These are phyloP conservation scores for Pleurotus ostreatus DNA, from an alignment of 768 basidiomycete species.

Conservation along the genomic window DNA sequence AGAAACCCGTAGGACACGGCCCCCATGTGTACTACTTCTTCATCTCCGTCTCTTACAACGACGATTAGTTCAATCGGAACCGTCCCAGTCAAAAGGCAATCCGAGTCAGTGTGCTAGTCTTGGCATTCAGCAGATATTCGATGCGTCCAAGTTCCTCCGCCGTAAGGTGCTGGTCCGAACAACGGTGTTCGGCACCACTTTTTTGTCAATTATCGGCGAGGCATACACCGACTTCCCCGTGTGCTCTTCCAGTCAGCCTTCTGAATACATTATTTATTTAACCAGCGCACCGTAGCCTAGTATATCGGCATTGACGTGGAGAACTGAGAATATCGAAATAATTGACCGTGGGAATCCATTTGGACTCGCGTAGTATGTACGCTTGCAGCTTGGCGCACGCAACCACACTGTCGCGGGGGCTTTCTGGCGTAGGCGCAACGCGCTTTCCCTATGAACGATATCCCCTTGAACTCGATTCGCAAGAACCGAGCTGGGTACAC, in stretches of 20 bases:
- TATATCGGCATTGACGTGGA: no score
- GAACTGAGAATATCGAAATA: no score
- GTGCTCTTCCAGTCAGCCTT: slow-evolving; percentile 24
- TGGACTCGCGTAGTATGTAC: no score
- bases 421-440: no score
- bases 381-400: no score
- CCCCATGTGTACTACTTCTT: slow-evolving; percentile 94
- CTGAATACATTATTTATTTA: no score
- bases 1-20: slow-evolving; percentile 88
- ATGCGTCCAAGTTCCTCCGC: slow-evolving; percentile 95
- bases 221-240: slow-evolving; percentile 99
- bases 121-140: slow-evolving; percentile 94
- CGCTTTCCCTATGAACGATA: slow-evolving; percentile 53
- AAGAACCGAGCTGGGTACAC: slow-evolving; percentile 46
- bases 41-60: slow-evolving; percentile 90
- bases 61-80: background rate
- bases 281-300: no score
- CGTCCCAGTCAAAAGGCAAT: slow-evolving; percentile 43
- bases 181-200: slow-evolving; percentile 95
- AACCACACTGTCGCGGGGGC: no score
- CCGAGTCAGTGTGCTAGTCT: slow-evolving; percentile 96
- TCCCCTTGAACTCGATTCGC: slow-evolving; percentile 62
- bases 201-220: slow-evolving; percentile 86
- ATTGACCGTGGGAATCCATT: no score
- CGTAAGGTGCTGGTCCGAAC: slow-evolving; percentile 94